phyloP scores from a whole-genome alignment of 2,329 filamentous ascomycete genomes.

The Xylariaceae sp. region DNA sequence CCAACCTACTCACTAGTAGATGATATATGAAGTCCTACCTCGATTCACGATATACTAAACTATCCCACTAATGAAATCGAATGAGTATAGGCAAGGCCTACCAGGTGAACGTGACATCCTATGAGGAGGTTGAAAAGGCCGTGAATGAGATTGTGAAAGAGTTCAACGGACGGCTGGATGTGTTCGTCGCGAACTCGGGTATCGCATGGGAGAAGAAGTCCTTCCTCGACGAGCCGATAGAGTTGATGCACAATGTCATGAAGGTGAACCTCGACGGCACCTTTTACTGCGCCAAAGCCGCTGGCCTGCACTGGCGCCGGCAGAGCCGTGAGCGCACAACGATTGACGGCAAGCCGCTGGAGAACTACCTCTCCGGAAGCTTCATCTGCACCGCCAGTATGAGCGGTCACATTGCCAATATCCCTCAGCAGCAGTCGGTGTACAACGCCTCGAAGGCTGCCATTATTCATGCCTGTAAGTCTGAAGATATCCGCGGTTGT shows the following conservation, averaged over 20 bases:
- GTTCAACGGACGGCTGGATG: conserved; percentile 68
- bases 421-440: conserved; percentile 67
- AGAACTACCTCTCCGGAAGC: conserved; percentile 58
- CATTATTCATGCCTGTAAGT: conserved; percentile 51
- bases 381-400: conserved; percentile 77
- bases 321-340: conserved; percentile 65
- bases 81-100: conserved; percentile 49
- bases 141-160: conserved; percentile 54
- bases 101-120: conserved; percentile 54
- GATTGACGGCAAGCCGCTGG: conserved; percentile 54
- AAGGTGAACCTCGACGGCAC: conserved; percentile 69
- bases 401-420: conserved; percentile 71
- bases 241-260: conserved; percentile 63
- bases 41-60: background rate
- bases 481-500: background rate
- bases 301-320: conserved; percentile 62
- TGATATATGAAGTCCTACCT: too few relatives aligned
- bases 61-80: background rate
- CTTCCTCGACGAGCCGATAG: conserved; percentile 59
- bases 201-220: conserved; percentile 67
- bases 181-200: conserved; percentile 75
- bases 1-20: too few relatives aligned
- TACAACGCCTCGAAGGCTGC: conserved; percentile 71
- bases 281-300: conserved; percentile 70
- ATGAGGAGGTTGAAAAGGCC: conserved; percentile 45